phyloP scores from a whole-genome alignment of 345 rosid genomes.

The Acer campestre region DNA sequence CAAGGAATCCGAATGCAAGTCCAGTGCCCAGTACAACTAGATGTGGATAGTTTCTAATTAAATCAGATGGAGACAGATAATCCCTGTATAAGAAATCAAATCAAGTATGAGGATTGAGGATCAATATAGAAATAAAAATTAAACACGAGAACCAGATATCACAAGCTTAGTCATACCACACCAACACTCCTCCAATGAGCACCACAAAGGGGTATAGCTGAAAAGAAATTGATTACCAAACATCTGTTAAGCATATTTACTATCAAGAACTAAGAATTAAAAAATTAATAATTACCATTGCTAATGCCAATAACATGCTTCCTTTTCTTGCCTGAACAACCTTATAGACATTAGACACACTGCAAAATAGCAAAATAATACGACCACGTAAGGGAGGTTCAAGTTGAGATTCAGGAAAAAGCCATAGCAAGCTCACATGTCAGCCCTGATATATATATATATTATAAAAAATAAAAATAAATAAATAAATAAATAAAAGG shows the following conservation, averaged over 20 bases:
- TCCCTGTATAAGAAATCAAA: constrained; percentile 49
- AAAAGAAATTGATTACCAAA: constrained; percentile 24
- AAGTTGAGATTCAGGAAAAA: constrained; percentile 15
- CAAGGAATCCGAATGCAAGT: constrained; percentile 97
- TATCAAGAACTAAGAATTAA: constrained; percentile 1
- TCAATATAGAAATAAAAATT: constrained; percentile 12
- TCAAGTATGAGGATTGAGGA: constrained; percentile 7
- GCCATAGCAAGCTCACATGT: not conserved
- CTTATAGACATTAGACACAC: constrained; percentile 71
- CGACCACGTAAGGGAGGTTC: not conserved
- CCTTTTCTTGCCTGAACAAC: constrained; percentile 85
- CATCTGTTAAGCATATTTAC: constrained; percentile 15
- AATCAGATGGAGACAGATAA: constrained; percentile 79
- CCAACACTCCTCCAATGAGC: constrained; percentile 77
- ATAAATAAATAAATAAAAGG: too few species aligned
- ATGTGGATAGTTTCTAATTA: constrained; percentile 84
- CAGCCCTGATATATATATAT: not conserved
- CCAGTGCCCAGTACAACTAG: constrained; percentile 90
- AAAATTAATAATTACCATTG: constrained; percentile 64
- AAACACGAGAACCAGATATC: constrained; percentile 1
- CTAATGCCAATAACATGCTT: constrained; percentile 83
- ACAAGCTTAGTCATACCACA: constrained; percentile 54
- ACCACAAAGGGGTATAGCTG: constrained; percentile 85
- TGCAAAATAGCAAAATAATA: constrained; percentile 40
- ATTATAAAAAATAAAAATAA: too few species aligned